Conservation (phyloP, 139 green algal species). For the Auxenochlorella protothecoides region DNA sequence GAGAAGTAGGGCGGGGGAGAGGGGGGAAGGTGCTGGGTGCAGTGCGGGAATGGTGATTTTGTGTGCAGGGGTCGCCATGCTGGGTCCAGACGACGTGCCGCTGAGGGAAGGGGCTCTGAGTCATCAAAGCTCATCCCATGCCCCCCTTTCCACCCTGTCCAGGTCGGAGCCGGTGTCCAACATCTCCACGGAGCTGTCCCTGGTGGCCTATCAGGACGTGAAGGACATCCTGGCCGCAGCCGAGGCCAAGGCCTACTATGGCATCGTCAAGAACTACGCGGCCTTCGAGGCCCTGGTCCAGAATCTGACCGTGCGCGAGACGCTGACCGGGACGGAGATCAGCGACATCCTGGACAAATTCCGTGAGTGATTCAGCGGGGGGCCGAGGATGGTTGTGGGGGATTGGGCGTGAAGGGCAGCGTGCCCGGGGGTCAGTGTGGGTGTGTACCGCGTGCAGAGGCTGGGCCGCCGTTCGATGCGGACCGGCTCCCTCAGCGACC, state of each 20-base stretch:
- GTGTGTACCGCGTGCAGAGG: too few relatives aligned
- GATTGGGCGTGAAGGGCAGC: too few relatives aligned
- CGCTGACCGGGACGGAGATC: conserved; percentile 45
- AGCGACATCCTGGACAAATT: conserved; percentile 16
- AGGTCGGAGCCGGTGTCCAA: conserved; percentile 22
- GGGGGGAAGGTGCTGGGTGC: too few relatives aligned
- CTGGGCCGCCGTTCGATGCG: too few relatives aligned
- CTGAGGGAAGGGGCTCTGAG: background rate
- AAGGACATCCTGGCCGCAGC: conserved; percentile 50
- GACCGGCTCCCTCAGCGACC: too few relatives aligned
- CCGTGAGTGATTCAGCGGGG: background rate
- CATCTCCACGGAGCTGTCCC: conserved; percentile 40
- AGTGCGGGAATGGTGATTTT: too few relatives aligned
- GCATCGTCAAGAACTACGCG: conserved; percentile 73
- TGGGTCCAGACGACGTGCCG: background rate
- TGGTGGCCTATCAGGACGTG: conserved; percentile 34
- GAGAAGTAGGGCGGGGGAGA: background rate
- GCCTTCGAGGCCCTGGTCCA: conserved; percentile 32
- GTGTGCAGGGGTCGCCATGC: too few relatives aligned
- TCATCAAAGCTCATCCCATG: background rate
- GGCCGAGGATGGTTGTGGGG: background rate
- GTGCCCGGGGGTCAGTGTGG: too few relatives aligned
- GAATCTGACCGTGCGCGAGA: conserved; percentile 26
- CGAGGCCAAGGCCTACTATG: conserved; percentile 83
- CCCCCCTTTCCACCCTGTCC: conserved; percentile 1